Evolutionary conservation across 1,284 basidiomycete species (phyloP).

Genomic region (Meripilus lineatus): DNA sequence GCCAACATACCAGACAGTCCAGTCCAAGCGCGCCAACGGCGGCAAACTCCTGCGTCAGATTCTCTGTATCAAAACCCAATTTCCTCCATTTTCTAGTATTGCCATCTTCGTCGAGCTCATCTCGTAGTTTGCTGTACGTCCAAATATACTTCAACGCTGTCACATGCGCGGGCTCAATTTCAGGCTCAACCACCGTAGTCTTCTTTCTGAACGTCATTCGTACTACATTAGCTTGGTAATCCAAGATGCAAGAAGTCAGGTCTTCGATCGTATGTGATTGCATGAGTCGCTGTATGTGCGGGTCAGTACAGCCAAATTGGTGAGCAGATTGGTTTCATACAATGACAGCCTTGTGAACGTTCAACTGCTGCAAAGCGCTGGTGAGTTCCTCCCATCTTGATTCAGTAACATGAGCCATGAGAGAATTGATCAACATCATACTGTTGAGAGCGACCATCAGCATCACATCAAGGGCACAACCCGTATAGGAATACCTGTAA

Average conservation of each 20-base stretch:
- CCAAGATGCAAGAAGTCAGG: slow-evolving; percentile 80
- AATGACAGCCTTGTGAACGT: slow-evolving; percentile 80
- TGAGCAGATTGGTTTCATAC: slow-evolving; percentile 34
- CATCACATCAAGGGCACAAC: slow-evolving; percentile 11
- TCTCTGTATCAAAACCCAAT: slow-evolving; percentile 78
- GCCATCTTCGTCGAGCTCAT: slow-evolving; percentile 46
- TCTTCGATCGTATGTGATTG: slow-evolving; percentile 84
- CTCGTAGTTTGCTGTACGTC: slow-evolving; percentile 53
- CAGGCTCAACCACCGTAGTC: slow-evolving; percentile 70
- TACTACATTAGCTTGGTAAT: slow-evolving; percentile 89
- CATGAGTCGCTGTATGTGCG: slow-evolving; percentile 67
- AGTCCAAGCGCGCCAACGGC: slow-evolving; percentile 84
- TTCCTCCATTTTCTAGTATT: slow-evolving; percentile 68
- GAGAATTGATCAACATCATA: slow-evolving; percentile 87
- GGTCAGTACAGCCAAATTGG: slow-evolving; percentile 8
- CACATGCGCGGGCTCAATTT: slow-evolving; percentile 55
- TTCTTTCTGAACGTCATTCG: slow-evolving; percentile 81
- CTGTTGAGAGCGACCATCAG: slow-evolving; percentile 31
- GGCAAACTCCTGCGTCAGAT: slow-evolving; percentile 76
- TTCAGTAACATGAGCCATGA: slow-evolving; percentile 75
- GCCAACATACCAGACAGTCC: slow-evolving; percentile 68
- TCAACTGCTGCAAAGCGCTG: slow-evolving; percentile 71
- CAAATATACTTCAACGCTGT: slow-evolving; percentile 70
- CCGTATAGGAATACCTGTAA: slow-evolving; percentile 57
- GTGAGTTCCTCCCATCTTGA: slow-evolving; percentile 76